These are phyloP conservation scores for Amylostereum areolatum DNA, from an alignment of 1,284 basidiomycete species.

Conservation along the genomic window DNA sequence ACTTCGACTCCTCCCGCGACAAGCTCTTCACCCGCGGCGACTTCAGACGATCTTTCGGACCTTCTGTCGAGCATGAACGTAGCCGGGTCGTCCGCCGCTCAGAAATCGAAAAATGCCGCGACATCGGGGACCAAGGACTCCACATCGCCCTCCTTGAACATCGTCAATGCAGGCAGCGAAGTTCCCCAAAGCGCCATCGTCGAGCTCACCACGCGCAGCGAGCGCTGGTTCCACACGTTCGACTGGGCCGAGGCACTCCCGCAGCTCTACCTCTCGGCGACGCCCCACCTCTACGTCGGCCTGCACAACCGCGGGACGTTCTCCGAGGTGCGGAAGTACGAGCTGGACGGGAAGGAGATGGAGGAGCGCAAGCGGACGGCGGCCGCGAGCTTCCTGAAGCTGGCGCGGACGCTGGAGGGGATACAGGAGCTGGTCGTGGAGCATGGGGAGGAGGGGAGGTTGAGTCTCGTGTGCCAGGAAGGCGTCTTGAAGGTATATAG, in stretches of 20 bases:
- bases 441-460: conserved; percentile 34
- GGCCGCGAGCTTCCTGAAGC: conserved; percentile 31
- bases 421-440: conserved; percentile 38
- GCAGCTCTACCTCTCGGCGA: conserved; percentile 48
- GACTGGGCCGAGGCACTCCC: conserved; percentile 43
- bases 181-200: conserved; percentile 39
- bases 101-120: background rate
- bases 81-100: conserved; percentile 1
- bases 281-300: conserved; percentile 39
- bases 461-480: conserved; percentile 39
- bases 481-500: conserved; percentile 35
- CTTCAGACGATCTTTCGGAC: conserved; percentile 30
- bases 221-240: conserved; percentile 23
- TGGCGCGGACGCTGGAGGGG: conserved; percentile 31
- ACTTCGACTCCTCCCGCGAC: conserved; percentile 2
- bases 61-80: conserved; percentile 24
- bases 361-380: conserved; percentile 22
- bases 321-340: conserved; percentile 29
- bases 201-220: conserved; percentile 41
- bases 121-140: background rate
- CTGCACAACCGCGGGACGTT: conserved; percentile 39
- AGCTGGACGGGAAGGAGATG: conserved; percentile 15
- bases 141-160: conserved; percentile 21
- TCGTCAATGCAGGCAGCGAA: conserved; percentile 33
- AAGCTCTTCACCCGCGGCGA: background rate